A percentile compares a stretch with the other conserved stretches of the same genome.
Conservation (phyloP, 1,139 yeast genomes). For the Debaryomyces robertsiae region DNA sequence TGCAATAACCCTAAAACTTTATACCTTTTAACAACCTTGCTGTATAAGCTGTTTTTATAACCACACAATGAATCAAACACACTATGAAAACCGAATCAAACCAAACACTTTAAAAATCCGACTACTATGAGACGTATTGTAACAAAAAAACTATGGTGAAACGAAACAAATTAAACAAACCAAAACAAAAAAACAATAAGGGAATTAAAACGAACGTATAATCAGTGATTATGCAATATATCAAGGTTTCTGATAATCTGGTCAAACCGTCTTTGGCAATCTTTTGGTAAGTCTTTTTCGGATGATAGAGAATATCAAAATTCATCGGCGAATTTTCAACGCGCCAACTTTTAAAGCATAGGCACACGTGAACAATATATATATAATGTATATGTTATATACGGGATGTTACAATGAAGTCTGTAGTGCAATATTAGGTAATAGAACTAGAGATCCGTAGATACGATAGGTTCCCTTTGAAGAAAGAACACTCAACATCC, state of each 20-base stretch:
- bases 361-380: slow-evolving; percentile 6
- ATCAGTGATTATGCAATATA: slow-evolving; percentile 2
- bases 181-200: slow-evolving; percentile 5
- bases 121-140: background rate
- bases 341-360: slow-evolving; percentile 10
- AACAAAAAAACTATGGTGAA: slow-evolving; percentile 5
- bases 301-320: slow-evolving; percentile 1
- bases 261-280: too few relatives aligned
- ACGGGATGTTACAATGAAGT: too few relatives aligned
- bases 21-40: background rate
- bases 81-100: slow-evolving; percentile 3
- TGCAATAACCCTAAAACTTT: slow-evolving; percentile 6
- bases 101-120: slow-evolving; percentile 5
- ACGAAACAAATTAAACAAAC: slow-evolving; percentile 6
- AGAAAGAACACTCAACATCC: too few relatives aligned
- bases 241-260: slow-evolving; percentile 1
- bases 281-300: slow-evolving; percentile 2
- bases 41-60: slow-evolving; percentile 3
- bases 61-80: slow-evolving; percentile 6
- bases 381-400: too few relatives aligned
- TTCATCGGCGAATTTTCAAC: slow-evolving; percentile 7
- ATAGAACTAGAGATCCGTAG: background rate
- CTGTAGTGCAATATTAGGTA: background rate
- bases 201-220: slow-evolving; percentile 6
- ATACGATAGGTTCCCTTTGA: slow-evolving; percentile 20